Evolutionary conservation across 2,329 filamentous ascomycete genomes (phyloP), one percentile per base, ranked within the genome.

Genomic region (Trichothecium sympodiale): DNA sequence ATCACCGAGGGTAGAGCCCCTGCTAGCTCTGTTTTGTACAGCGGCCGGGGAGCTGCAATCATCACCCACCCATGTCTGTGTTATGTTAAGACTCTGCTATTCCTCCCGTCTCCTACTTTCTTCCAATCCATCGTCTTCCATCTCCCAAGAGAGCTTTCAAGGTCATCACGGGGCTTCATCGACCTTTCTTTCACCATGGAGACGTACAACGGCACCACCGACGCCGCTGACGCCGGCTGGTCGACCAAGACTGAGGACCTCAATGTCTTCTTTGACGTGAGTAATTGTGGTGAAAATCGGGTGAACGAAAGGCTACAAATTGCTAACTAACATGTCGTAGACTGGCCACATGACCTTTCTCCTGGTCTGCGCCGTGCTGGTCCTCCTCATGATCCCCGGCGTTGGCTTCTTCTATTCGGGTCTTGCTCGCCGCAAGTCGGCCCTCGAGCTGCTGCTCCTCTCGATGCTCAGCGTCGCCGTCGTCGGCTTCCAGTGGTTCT

Each of bases 351-450:
- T 94, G 51, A 75, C 80, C 38, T 94, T 84, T 80, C 74, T 94
- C 53, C 67, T 87, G 50, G 75, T 77, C 36, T 77, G 75, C 25
- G 74, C 85, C 4, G 84, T 83, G 13, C 74, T 94, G 33, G 86
- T 94, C 39, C 67, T 94, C 47, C 77, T 94, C 54, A 94, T 94
- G 86, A 86, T 94, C 56, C 87, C 87, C 27, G 87, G 87, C 39
- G 86, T 94, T 52, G 87, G 85, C 36, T 91, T 94, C 70, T 94
- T 94, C 71, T 94, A 94, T 67, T 89, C 83, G 30, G 87, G 86
- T 44, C 79, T 94, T 13, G 85, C 87, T 13, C 79, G 86, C 38
- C 77, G 87, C 57, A 94, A 94, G 65, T 93, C 85, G 0, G 87
- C 87, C 4, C 69, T 94, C 37, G 84, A 85, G 14, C 70, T 94